Conservation (phyloP, 805 yeast genomes). For the Teunomyces tritomae region DNA sequence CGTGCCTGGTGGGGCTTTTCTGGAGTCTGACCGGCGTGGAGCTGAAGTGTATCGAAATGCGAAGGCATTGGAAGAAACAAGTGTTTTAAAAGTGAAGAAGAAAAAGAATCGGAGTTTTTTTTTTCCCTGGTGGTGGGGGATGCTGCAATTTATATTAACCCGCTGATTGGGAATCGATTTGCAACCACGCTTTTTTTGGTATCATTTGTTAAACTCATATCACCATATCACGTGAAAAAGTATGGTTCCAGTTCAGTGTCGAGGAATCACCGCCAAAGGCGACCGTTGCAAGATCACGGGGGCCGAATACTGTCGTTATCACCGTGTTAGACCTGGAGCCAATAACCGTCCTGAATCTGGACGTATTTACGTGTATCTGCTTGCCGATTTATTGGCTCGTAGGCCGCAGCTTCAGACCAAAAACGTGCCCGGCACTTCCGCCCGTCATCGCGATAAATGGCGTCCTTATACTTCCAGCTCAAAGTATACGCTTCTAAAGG, state of each 20-base stretch:
- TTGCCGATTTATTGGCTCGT: slow-evolving; percentile 35
- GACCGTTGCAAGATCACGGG: slow-evolving; percentile 34
- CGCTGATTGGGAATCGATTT: not conserved
- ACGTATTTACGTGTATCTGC: slow-evolving; percentile 50
- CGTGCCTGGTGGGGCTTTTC: slow-evolving; percentile 70
- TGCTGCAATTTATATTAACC: not conserved
- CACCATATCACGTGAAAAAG: not conserved
- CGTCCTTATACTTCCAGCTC: slow-evolving; percentile 34
- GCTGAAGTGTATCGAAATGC: slow-evolving; percentile 86
- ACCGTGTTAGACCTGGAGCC: slow-evolving; percentile 9
- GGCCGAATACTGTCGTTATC: slow-evolving; percentile 35
- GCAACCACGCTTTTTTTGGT: not conserved
- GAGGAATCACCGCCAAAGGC: slow-evolving; percentile 42
- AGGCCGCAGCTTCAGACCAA: slow-evolving; percentile 39
- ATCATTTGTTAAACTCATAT: not conserved
- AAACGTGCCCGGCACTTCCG: slow-evolving; percentile 22
- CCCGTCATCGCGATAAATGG: slow-evolving; percentile 24
- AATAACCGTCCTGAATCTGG: slow-evolving; percentile 26
- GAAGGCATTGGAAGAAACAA: slow-evolving; percentile 39
- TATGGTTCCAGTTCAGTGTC: slow-evolving; percentile 28
- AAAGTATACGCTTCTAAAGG: slow-evolving; percentile 43
- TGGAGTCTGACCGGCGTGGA: slow-evolving; percentile 88
- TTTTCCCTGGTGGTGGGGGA: too few relatives aligned
- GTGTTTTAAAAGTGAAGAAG: too few relatives aligned
- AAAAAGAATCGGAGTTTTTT: too few relatives aligned